A percentile compares a stretch with the other conserved stretches of the same genome.
phyloP scores from a whole-genome alignment of 352 stramenopile species.

The Blastocystis sp. region DNA sequence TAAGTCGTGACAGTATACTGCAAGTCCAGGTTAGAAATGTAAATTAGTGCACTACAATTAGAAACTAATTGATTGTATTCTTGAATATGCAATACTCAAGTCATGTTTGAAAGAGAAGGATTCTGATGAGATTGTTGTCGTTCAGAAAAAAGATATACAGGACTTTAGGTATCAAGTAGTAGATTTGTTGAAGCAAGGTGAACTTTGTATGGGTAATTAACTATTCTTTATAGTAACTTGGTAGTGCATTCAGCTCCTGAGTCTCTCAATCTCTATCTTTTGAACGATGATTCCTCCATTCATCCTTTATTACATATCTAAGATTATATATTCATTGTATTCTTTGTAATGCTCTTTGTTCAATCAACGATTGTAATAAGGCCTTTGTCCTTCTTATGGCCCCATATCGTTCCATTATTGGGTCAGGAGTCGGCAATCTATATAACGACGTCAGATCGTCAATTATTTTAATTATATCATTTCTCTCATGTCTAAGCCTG shows the following conservation, averaged over 20 bases:
- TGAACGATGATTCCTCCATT: neutral
- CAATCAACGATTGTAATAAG: no score
- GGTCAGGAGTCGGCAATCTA: neutral
- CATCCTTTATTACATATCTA: neutral
- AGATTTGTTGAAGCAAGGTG: neutral
- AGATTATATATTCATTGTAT: no score
- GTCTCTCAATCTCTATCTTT: neutral
- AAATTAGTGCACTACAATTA: neutral
- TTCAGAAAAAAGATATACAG: neutral
- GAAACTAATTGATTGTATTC: neutral
- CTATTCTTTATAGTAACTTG: neutral
- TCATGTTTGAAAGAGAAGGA: neutral
- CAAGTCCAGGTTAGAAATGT: neutral
- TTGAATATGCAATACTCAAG: neutral
- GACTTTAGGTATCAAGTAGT: neutral
- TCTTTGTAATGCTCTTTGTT: no score
- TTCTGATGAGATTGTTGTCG: neutral
- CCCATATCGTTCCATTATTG: neutral
- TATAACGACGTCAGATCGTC: neutral
- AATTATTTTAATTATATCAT: neutral
- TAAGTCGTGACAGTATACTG: no score
- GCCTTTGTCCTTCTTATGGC: neutral
- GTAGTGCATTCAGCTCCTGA: no score
- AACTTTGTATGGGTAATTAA: neutral
- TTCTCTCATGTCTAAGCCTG: neutral